Percentiles rank a stretch among this genome's conserved stretches.
Conservation (phyloP, 2,329 filamentous ascomycete species). For the Arthrobotrys megalospora region DNA sequence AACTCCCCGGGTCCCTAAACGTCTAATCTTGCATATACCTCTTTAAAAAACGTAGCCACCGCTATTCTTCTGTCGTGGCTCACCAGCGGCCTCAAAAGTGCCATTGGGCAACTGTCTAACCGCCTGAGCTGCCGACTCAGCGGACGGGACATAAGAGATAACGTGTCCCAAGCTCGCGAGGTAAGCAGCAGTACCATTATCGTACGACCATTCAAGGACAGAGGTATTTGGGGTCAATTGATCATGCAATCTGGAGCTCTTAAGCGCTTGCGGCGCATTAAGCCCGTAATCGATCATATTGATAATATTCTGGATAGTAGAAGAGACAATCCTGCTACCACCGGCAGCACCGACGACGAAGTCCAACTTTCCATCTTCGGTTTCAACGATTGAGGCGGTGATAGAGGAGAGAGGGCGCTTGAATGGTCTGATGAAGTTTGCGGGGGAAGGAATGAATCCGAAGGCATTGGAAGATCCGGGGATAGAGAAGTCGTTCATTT, state of each 20-base stretch:
- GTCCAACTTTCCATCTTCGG: constrained; percentile 73
- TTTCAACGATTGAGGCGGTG: constrained; percentile 76
- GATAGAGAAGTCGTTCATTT: constrained; percentile 78
- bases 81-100: constrained; percentile 82
- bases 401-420: constrained; percentile 78
- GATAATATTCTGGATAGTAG: constrained; percentile 77
- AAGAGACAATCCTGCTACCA: constrained; percentile 77
- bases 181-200: constrained; percentile 75
- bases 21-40: constrained; percentile 2
- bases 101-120: constrained; percentile 76
- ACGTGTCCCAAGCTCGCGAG: constrained; percentile 74
- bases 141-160: constrained; percentile 74
- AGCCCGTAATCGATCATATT: constrained; percentile 74
- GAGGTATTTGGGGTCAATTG: constrained; percentile 76
- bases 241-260: constrained; percentile 75
- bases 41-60: constrained; percentile 74
- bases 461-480: constrained; percentile 77
- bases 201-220: constrained; percentile 74
- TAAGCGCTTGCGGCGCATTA: constrained; percentile 72
- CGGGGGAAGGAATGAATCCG: constrained; percentile 75
- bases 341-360: constrained; percentile 76
- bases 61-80: constrained; percentile 81
- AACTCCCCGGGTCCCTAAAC: constrained; percentile 7
- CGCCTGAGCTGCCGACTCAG: constrained; percentile 75
- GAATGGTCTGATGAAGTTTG: constrained; percentile 77